Evolutionary conservation across 2,329 filamentous ascomycete genomes (phyloP).

Genomic region (Ilyonectria robusta): DNA sequence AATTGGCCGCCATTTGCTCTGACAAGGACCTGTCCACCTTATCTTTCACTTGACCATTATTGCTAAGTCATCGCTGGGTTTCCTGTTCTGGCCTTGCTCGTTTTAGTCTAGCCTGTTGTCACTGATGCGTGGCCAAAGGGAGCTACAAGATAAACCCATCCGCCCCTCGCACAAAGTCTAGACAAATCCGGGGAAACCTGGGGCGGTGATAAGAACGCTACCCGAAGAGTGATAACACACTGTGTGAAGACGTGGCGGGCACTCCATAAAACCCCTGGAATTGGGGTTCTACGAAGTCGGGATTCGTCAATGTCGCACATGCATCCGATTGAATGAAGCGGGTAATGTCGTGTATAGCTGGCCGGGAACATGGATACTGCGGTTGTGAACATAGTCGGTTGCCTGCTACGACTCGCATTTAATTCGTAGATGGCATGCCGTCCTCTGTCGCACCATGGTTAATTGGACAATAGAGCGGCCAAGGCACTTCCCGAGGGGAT

Average conservation of each 20-base stretch:
- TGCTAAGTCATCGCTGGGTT: not conserved
- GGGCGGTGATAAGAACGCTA: not conserved
- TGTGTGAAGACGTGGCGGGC: not conserved
- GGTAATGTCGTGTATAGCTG: no score
- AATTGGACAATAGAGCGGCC: no score
- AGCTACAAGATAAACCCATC: not conserved
- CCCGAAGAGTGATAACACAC: not conserved
- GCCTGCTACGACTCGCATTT: no score
- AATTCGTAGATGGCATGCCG: no score
- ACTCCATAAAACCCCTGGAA: no score
- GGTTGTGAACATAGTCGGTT: no score
- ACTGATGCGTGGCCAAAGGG: not conserved
- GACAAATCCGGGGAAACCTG: not conserved
- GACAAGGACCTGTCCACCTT: not conserved
- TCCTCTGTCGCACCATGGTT: no score
- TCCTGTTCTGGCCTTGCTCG: not conserved
- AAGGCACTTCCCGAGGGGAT: no score
- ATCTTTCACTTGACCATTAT: not conserved
- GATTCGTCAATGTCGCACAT: no score
- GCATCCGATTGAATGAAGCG: no score
- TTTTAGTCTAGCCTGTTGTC: not conserved
- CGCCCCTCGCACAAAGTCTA: not conserved
- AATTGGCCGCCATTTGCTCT: not conserved
- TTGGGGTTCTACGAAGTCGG: no score
- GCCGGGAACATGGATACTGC: no score